Evolutionary conservation across 1,139 yeast genomes (phyloP), one percentile per base, ranked within the genome.

Genomic region (Lodderomyces parapsilosis): DNA sequence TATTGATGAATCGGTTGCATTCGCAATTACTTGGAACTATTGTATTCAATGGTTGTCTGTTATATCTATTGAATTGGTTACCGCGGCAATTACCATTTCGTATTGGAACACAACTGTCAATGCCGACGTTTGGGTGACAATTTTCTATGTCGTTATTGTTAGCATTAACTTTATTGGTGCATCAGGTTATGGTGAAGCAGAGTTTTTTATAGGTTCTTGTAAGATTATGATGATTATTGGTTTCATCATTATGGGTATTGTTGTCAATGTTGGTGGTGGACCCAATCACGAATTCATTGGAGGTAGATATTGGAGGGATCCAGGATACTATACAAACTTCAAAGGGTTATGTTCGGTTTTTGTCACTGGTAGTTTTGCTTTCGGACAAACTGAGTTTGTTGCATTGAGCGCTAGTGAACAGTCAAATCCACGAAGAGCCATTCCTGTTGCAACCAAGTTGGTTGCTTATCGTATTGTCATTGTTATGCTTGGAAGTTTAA

Each of bases 221-320:
- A 71, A 71, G 55, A 62, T 71, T 39, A 30, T 65, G 37, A 66
- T 68, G 58, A 58, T 71, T 38, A 54, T 60, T 17, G 77, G 76
- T 0, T 71, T 69, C 45, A 60, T 71, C 42, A 60, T 71, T 38
- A 65, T 65, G 59, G 73, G 73, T 34, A 65, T 71, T 30, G 61
- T 69, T 24, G 58, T 69, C 39, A 65, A 67, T 44, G 59, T 65
- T 46, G 77, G 77, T 45, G 76, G 71, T 38, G 68, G 70, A 31
- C 60, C 63, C 11, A 48, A 51, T 15, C 48, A 44, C 20, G 73
- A 72, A 2, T 71, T 59, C 47, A 67, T 74, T 49, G 81, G 81
- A 24, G 78, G 76, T 36, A 63, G 59, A 43, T 71, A 69, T 52
- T 76, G 80, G 80, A 62, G 63, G 43, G 54, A 69, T 42, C 76